Percentiles rank a stretch among this genome's conserved stretches.
phyloP scores from a whole-genome alignment of 23 red algal species.

The Gracilaria vermiculophylla region DNA sequence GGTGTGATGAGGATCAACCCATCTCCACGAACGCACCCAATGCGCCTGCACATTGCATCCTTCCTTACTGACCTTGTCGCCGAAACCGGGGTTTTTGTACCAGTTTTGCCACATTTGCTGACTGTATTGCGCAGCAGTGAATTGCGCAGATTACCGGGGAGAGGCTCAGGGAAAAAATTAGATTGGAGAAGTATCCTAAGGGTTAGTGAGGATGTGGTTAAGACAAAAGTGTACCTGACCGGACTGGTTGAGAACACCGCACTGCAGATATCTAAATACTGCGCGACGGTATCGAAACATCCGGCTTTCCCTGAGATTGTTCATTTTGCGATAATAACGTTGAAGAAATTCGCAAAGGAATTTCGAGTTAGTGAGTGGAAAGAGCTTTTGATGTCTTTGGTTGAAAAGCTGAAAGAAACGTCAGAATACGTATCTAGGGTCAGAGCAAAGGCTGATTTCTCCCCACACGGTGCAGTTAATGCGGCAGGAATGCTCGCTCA shows the following conservation, averaged over 20 bases:
- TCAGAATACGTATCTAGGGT: conserved; percentile 17
- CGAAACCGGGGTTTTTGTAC: conserved; percentile 59
- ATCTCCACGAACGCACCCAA: conserved; percentile 56
- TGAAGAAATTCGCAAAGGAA: conserved; percentile 53
- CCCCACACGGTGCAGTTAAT: conserved; percentile 54
- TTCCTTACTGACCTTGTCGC: conserved; percentile 52
- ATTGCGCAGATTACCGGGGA: conserved; percentile 49
- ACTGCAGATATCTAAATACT: conserved; percentile 50
- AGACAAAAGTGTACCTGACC: conserved; percentile 55
- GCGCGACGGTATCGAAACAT: conserved; percentile 59
- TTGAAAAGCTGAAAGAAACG: conserved; percentile 58
- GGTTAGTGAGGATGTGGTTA: conserved; percentile 48
- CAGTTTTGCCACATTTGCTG: conserved; percentile 59
- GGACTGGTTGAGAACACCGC: conserved; percentile 60
- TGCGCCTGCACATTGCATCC: conserved; percentile 72
- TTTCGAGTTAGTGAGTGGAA: conserved; percentile 55
- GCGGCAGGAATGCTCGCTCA: conserved; percentile 30
- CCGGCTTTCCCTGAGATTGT: conserved; percentile 75
- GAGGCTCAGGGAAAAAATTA: conserved; percentile 23
- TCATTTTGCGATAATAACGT: conserved; percentile 18
- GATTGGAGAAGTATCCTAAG: conserved; percentile 71
- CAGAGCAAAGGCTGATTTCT: conserved; percentile 37
- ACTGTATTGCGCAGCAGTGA: conserved; percentile 55
- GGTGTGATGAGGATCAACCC: conserved; percentile 54
- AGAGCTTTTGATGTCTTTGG: conserved; percentile 15